These are phyloP conservation scores for Grosmannia serpens DNA, from an alignment of 2,329 filamentous ascomycete genomes.

Conservation along the genomic window DNA sequence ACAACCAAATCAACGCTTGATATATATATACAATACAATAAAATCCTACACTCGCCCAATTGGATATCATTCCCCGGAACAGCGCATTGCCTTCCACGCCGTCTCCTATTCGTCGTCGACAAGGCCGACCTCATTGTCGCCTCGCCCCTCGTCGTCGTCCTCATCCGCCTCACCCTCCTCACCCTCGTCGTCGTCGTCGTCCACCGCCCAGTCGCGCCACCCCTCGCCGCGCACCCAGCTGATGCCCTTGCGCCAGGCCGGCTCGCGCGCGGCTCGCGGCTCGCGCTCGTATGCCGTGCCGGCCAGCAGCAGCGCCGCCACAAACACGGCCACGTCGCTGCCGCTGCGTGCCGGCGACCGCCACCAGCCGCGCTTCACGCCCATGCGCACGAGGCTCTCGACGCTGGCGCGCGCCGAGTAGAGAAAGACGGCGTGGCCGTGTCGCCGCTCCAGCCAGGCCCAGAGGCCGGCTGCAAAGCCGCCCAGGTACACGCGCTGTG, in stretches of 20 bases:
- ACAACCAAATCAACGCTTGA: neutral
- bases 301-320: slow-evolving; percentile 64
- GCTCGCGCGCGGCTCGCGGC: slow-evolving; percentile 55
- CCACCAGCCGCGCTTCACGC: slow-evolving; percentile 86
- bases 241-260: slow-evolving; percentile 57
- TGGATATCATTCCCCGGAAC: neutral
- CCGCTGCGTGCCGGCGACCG: slow-evolving; percentile 66
- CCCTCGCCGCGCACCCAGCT: slow-evolving; percentile 66
- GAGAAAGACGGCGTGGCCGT: slow-evolving; percentile 59
- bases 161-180: slow-evolving; percentile 15
- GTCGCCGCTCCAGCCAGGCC: slow-evolving; percentile 61
- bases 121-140: slow-evolving; percentile 3
- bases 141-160: slow-evolving; percentile 9
- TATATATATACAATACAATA: neutral
- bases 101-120: neutral
- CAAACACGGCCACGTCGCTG: slow-evolving; percentile 77
- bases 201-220: slow-evolving; percentile 55
- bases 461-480: slow-evolving; percentile 79
- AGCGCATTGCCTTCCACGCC: too few relatives aligned
- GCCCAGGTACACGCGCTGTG: slow-evolving; percentile 79
- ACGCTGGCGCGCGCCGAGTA: slow-evolving; percentile 70
- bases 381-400: slow-evolving; percentile 83
- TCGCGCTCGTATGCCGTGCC: slow-evolving; percentile 67
- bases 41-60: neutral
- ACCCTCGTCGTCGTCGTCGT: slow-evolving; percentile 36